Percentiles rank a stretch among this genome's conserved stretches.
These are phyloP conservation scores for Rhinocladiella similis DNA, from an alignment of 2,329 filamentous ascomycete species.

Conservation along the genomic window DNA sequence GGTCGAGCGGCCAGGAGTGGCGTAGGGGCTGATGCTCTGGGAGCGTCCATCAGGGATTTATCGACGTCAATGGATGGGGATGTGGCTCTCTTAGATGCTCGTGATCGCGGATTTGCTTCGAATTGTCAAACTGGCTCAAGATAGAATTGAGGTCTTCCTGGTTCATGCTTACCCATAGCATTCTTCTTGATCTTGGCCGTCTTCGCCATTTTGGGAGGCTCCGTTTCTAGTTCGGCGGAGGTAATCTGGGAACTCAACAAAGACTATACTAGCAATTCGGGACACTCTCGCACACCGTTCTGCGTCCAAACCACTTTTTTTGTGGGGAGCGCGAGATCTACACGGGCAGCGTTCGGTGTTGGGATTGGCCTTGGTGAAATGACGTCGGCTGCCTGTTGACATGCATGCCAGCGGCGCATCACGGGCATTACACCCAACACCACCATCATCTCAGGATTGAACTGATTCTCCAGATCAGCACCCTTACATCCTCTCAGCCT, in stretches of 20 bases:
- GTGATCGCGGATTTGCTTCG: slow-evolving; percentile 58
- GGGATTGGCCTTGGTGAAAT: background rate
- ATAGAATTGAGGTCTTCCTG: background rate
- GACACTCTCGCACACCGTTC: background rate
- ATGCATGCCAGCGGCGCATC: slow-evolving; percentile 4
- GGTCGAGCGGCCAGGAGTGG: slow-evolving; percentile 45
- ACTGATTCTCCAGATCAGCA: background rate
- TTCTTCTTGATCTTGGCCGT: slow-evolving; percentile 15
- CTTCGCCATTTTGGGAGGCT: slow-evolving; percentile 27
- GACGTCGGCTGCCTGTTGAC: background rate
- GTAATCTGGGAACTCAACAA: background rate
- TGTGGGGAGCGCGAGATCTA: background rate
- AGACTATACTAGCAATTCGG: background rate
- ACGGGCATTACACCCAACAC: background rate
- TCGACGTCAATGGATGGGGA: slow-evolving; percentile 56
- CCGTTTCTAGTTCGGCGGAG: background rate
- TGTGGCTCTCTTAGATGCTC: slow-evolving; percentile 58
- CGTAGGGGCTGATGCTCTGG: slow-evolving; percentile 38
- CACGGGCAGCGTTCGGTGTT: background rate
- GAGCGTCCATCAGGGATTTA: slow-evolving; percentile 48
- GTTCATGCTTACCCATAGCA: slow-evolving; percentile 6
- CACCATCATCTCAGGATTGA: too few species aligned
- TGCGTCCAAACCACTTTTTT: background rate
- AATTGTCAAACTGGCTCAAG: background rate
- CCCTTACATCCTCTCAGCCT: background rate